These are phyloP conservation scores for Sarocladium kiliense DNA, from an alignment of 2,329 filamentous ascomycete genomes.

Conservation along the genomic window DNA sequence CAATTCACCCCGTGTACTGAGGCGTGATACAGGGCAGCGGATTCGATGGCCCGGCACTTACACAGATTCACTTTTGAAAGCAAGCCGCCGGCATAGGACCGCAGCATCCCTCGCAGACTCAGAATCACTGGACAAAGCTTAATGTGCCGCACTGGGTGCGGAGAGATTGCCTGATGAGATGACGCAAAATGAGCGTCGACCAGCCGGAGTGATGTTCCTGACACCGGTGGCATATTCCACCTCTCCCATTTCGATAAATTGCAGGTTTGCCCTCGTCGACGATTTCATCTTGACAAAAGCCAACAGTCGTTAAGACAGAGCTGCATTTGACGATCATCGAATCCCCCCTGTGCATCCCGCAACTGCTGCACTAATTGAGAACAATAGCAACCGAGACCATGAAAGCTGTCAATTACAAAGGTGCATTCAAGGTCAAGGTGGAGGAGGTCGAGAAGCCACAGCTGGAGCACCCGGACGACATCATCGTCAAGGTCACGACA, in stretches of 20 bases:
- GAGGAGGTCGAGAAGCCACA: constrained; percentile 53
- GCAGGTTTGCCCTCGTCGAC: background rate
- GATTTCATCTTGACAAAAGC: too few relatives aligned
- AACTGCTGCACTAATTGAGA: background rate
- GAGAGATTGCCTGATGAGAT: background rate
- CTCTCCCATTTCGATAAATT: too few relatives aligned
- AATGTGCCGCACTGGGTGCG: too few relatives aligned
- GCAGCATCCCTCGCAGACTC: too few relatives aligned
- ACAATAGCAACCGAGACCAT: constrained; percentile 14
- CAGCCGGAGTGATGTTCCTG: background rate
- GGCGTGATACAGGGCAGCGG: too few relatives aligned
- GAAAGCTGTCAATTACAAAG: constrained; percentile 60
- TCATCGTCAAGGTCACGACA: constrained; percentile 61
- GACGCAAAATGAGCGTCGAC: background rate
- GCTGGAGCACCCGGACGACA: constrained; percentile 59
- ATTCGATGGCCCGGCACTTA: too few relatives aligned
- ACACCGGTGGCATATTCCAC: too few relatives aligned
- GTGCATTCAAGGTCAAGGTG: constrained; percentile 57
- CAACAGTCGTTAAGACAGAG: background rate
- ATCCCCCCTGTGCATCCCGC: background rate
- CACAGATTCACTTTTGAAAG: too few relatives aligned
- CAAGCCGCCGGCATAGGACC: too few relatives aligned
- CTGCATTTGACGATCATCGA: too few relatives aligned
- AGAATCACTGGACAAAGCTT: too few relatives aligned
- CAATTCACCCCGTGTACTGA: too few relatives aligned